These are phyloP conservation scores for Microsporum ferrugineum DNA, from an alignment of 2,329 filamentous ascomycete genomes.

Conservation along the genomic window DNA sequence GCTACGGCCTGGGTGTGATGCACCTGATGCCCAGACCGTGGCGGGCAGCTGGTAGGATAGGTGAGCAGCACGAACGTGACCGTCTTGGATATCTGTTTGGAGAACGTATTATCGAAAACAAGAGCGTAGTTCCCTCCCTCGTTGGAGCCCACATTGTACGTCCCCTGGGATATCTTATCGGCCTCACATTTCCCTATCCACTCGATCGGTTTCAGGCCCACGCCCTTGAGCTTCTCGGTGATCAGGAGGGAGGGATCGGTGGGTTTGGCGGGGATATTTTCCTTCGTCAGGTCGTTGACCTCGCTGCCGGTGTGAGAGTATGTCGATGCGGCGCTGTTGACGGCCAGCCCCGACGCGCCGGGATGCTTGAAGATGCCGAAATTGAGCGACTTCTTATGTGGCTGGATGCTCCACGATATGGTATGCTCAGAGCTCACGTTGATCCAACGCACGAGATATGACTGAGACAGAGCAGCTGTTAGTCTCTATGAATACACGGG, in stretches of 20 bases:
- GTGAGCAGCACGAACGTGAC: conserved; percentile 90
- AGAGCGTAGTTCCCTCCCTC: conserved; percentile 90
- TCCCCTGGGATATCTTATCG: conserved; percentile 86
- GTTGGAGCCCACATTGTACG: conserved; percentile 61
- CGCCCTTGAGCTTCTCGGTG: conserved; percentile 50
- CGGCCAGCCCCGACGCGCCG: conserved; percentile 48
- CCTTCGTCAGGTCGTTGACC: conserved; percentile 19
- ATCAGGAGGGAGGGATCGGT: conserved; percentile 54
- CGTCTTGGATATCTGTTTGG: conserved; percentile 86
- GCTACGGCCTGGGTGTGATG: conserved; percentile 45
- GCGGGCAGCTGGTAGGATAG: conserved; percentile 62
- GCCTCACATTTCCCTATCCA: conserved; percentile 96
- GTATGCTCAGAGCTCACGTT: conserved; percentile 81
- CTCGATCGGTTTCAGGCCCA: conserved; percentile 51
- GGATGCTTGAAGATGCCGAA: conserved; percentile 98
- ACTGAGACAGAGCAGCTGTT: conserved; percentile 42
- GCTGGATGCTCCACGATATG: conserved; percentile 94
- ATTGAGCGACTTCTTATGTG: conserved; percentile 96
- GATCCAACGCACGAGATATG: conserved; percentile 96
- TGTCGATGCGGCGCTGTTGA: conserved; percentile 18
- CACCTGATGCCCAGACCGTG: conserved; percentile 34
- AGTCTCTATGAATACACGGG: neutral
- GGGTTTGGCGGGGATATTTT: conserved; percentile 36
- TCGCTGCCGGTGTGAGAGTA: conserved; percentile 22
- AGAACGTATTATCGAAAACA: conserved; percentile 98